A percentile compares a stretch with the other conserved stretches of the same genome.
These are phyloP conservation scores for Sphagnum magellanicum DNA, from an alignment of 228 moss, liverwort and hornwort genomes.

Conservation along the genomic window DNA sequence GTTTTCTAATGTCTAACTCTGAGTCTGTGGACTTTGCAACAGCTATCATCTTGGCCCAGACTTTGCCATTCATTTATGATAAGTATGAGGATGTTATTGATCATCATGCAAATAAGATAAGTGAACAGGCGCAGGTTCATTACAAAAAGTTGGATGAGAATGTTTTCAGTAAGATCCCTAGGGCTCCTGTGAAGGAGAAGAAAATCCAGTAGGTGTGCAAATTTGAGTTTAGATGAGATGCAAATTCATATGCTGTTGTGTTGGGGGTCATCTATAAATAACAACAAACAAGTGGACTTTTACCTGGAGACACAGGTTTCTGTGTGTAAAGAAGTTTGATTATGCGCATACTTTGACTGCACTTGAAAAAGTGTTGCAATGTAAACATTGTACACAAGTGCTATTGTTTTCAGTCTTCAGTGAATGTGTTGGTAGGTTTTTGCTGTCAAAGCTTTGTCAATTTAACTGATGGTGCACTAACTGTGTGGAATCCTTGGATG, in stretches of 20 bases:
- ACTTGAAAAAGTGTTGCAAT: too few relatives aligned
- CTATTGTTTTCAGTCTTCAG: slow-evolving; percentile 47
- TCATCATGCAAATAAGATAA: slow-evolving; percentile 31
- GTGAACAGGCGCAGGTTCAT: slow-evolving; percentile 25
- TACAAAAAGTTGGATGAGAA: slow-evolving; percentile 48
- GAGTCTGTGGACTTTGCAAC: neutral
- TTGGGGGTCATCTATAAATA: too few relatives aligned
- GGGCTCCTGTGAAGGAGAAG: slow-evolving; percentile 44
- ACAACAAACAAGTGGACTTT: too few relatives aligned
- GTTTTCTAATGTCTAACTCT: neutral
- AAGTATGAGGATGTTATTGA: slow-evolving; percentile 48
- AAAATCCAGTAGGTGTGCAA: slow-evolving; percentile 22
- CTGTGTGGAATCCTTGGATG: too few relatives aligned
- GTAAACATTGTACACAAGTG: too few relatives aligned
- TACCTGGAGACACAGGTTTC: too few relatives aligned
- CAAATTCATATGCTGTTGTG: too few relatives aligned
- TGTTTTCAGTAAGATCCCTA: slow-evolving; percentile 54
- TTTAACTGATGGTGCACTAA: too few relatives aligned
- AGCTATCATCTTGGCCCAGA: slow-evolving; percentile 26
- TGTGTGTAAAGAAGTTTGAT: too few relatives aligned
- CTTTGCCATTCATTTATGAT: slow-evolving; percentile 37
- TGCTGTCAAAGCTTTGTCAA: too few relatives aligned
- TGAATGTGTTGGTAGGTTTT: slow-evolving; percentile 31
- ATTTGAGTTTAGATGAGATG: too few relatives aligned
- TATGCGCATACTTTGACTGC: too few relatives aligned